A percentile compares a stretch with the other conserved stretches of the same genome.
These are phyloP conservation scores for Wallacemonas sp. DNA, from an alignment of 208 protist species.

Conservation along the genomic window DNA sequence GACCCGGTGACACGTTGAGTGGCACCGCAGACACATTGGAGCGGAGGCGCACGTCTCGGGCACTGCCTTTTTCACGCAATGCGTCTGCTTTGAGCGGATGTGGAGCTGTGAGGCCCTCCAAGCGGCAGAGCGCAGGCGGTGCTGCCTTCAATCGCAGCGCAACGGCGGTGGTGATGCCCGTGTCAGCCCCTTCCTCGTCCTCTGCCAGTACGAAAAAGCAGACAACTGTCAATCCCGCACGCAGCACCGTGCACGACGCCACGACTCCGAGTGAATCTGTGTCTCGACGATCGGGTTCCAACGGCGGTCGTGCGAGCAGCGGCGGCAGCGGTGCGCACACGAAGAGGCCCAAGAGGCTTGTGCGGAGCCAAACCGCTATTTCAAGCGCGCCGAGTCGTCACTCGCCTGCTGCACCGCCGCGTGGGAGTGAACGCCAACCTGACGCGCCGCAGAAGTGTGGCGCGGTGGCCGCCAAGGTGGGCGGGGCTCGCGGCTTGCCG, in stretches of 20 bases:
- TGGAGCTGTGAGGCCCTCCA: no score
- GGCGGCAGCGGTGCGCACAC: not conserved
- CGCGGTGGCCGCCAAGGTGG: conserved; percentile 1
- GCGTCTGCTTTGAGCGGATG: not conserved
- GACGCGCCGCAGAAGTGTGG: no score
- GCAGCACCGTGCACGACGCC: no score
- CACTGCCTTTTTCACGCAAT: conserved; percentile 9
- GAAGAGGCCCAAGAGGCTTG: no score
- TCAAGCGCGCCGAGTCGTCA: no score
- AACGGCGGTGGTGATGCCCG: conserved; percentile 3
- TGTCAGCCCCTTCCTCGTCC: not conserved
- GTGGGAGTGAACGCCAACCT: no score
- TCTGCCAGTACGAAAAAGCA: not conserved
- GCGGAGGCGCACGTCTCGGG: conserved; percentile 9
- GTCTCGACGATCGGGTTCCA: no score
- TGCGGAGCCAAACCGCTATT: no score
- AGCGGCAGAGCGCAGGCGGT: not conserved
- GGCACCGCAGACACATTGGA: not conserved
- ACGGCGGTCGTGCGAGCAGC: not conserved
- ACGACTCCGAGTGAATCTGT: no score
- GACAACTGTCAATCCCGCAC: not conserved
- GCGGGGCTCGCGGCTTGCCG: not conserved
- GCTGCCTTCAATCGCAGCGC: not conserved
- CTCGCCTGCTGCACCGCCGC: no score
- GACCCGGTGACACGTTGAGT: not conserved